Evolutionary conservation across 2,329 filamentous ascomycete genomes (phyloP).

Genomic region (Aspergillus novoparasiticus): DNA sequence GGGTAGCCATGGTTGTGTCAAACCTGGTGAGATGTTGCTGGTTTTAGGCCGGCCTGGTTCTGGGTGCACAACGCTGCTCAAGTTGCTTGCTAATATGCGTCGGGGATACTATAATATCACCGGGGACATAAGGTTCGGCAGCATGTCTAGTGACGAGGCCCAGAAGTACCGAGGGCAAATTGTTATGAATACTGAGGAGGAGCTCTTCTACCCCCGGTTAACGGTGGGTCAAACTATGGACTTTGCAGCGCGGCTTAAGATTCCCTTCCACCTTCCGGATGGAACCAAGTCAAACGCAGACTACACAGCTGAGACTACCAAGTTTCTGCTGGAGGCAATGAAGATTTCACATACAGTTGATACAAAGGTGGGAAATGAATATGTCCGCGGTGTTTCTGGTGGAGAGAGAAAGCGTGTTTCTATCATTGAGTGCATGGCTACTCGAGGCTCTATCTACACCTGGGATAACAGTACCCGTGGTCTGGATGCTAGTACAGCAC

Average conservation of each 20-base stretch:
- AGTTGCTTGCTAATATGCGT: slow-evolving; percentile 67
- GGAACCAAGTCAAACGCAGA: not conserved
- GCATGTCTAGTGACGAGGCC: slow-evolving; percentile 44
- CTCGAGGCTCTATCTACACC: slow-evolving; percentile 59
- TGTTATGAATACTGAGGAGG: slow-evolving; percentile 55
- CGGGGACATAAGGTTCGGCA: slow-evolving; percentile 61
- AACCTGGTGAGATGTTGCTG: slow-evolving; percentile 72
- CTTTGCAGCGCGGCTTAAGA: slow-evolving; percentile 24
- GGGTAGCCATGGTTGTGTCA: slow-evolving; percentile 67
- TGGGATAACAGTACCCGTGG: slow-evolving; percentile 68
- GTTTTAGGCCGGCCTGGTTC: slow-evolving; percentile 70
- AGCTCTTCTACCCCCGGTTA: slow-evolving; percentile 52
- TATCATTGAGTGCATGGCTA: slow-evolving; percentile 65
- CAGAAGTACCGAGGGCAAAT: slow-evolving; percentile 58
- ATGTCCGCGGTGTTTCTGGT: slow-evolving; percentile 65
- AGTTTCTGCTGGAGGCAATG: slow-evolving; percentile 6
- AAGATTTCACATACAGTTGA: slow-evolving; percentile 31
- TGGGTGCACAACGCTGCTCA: slow-evolving; percentile 72
- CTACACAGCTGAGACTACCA: not conserved
- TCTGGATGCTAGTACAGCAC: slow-evolving; percentile 65
- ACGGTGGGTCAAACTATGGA: slow-evolving; percentile 54
- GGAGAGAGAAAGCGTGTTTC: slow-evolving; percentile 70
- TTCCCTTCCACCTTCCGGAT: slow-evolving; percentile 4
- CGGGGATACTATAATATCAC: slow-evolving; percentile 59
- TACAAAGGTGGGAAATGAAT: slow-evolving; percentile 67